Evolutionary conservation across 2,329 filamentous ascomycete genomes (phyloP).

Genomic region (Colletotrichum limetticola): DNA sequence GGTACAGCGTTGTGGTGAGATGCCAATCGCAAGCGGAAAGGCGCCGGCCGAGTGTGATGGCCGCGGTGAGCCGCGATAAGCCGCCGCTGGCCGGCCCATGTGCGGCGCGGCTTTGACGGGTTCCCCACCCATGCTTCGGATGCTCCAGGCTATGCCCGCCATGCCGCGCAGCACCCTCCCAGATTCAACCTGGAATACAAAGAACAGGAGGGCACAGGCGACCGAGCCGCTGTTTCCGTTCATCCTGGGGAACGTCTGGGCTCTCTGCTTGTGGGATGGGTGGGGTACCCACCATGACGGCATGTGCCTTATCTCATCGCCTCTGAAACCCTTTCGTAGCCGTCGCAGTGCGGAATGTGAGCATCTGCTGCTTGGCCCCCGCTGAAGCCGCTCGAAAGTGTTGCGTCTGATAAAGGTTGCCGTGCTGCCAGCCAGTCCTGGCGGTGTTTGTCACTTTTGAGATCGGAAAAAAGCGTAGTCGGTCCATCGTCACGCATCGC

Average conservation of each 20-base stretch:
- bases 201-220: not conserved
- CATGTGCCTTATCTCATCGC: conserved; percentile 2
- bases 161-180: conserved; percentile 2
- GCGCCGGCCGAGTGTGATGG: conserved; percentile 32
- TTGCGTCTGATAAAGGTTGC: conserved; percentile 16
- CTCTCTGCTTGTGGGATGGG: not conserved
- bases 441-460: not conserved
- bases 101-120: conserved; percentile 27
- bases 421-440: not conserved
- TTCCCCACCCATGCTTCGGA: conserved; percentile 27
- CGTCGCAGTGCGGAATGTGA: conserved; percentile 32
- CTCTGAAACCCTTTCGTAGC: conserved; percentile 33
- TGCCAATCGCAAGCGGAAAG: conserved; percentile 37
- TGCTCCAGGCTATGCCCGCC: conserved; percentile 30
- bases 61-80: conserved; percentile 49
- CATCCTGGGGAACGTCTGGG: conserved; percentile 9
- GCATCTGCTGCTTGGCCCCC: conserved; percentile 1
- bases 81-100: conserved; percentile 50
- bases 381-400: not conserved
- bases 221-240: conserved; percentile 26
- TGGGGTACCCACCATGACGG: conserved; percentile 14
- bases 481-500: not conserved
- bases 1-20: conserved; percentile 17
- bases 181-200: not conserved
- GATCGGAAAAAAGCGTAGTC: not conserved